phyloP scores from a whole-genome alignment of 495 filamentous ascomycete genomes.

The Halenospora varia region DNA sequence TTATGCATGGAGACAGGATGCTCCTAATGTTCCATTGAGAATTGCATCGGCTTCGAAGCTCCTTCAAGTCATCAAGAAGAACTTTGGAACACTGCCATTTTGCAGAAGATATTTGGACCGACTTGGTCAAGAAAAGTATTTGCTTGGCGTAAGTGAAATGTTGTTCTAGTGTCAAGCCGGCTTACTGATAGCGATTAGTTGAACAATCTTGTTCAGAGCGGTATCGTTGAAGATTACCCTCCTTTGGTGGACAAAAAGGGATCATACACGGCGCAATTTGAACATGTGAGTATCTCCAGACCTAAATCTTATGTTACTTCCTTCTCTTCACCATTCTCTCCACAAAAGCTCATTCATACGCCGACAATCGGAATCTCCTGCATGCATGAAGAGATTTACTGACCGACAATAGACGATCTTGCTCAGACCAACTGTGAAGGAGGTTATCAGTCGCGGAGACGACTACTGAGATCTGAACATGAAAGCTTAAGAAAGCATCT shows the following conservation, averaged over 20 bases:
- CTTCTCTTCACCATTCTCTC: not conserved
- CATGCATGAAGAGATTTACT: not conserved
- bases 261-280: slow-evolving; percentile 90
- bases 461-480: slow-evolving; percentile 62
- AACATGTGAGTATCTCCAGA: slow-evolving; percentile 73
- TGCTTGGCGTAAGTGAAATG: slow-evolving; percentile 62
- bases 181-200: slow-evolving; percentile 30
- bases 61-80: slow-evolving; percentile 83
- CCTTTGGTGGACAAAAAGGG: slow-evolving; percentile 91
- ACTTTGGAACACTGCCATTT: slow-evolving; percentile 86
- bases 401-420: slow-evolving; percentile 64
- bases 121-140: slow-evolving; percentile 82
- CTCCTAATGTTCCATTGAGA: slow-evolving; percentile 61
- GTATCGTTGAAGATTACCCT: slow-evolving; percentile 87
- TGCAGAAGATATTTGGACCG: slow-evolving; percentile 83
- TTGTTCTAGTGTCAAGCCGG: slow-evolving; percentile 14
- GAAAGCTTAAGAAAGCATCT: no score
- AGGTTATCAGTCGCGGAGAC: slow-evolving; percentile 87
- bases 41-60: slow-evolving; percentile 76
- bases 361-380: no score
- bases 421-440: slow-evolving; percentile 83
- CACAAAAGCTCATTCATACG: not conserved
- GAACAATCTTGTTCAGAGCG: slow-evolving; percentile 80
- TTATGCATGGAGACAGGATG: slow-evolving; percentile 64
- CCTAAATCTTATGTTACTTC: no score